Base-by-base conservation (phyloP, 257 asterid species). In the Nemophila menziesii region DNA sequence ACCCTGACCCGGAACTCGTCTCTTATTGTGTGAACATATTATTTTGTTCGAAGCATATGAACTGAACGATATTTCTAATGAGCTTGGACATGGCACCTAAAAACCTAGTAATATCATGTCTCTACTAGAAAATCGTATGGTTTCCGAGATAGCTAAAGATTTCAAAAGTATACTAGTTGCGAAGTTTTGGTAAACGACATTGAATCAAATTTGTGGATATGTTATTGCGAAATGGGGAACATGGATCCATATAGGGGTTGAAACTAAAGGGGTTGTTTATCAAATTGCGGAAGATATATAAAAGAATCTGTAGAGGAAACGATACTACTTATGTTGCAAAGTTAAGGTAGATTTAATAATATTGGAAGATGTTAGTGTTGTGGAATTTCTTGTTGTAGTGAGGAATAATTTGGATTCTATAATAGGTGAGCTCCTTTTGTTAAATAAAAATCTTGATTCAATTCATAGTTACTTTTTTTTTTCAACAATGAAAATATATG, bases 21-120 rank as follows among this genome's bases (percentile, higher is more conserved):
- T 75, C 80, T 16, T 83, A 87, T 52, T 80, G 55, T 50, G 72
- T 78, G 27, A 72, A 80, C n/a, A n/a, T n/a, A n/a, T n/a, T n/a
- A n/a, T n/a, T 20, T 44, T 87, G 19, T 13, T 60, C 33, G 71
- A 71, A 49, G 49, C 69, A 46, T 58, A 66, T 57, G 24, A n/a
- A n/a, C n/a, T n/a, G n/a, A 44, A 39, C 58, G 20, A 42, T 60
- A 64, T 19, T 60, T 70, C 60, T 51, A 66, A 54, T 57, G 48
- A 44, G 65, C 65, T 15, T 60, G 71, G 83, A 61, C 61, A 49
- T 49, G 69, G 16, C 61, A 54, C 59, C 38, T 54, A 33, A 54
- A n/a, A 60, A 43, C 77, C 74, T 47, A 71, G 46, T 44, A 50
- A 45, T 48, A 44, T 15, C 20, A 9, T 55, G 12, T 42, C 27